Conservation (phyloP, 441 rosid genomes). For the Euphorbia corollata region DNA sequence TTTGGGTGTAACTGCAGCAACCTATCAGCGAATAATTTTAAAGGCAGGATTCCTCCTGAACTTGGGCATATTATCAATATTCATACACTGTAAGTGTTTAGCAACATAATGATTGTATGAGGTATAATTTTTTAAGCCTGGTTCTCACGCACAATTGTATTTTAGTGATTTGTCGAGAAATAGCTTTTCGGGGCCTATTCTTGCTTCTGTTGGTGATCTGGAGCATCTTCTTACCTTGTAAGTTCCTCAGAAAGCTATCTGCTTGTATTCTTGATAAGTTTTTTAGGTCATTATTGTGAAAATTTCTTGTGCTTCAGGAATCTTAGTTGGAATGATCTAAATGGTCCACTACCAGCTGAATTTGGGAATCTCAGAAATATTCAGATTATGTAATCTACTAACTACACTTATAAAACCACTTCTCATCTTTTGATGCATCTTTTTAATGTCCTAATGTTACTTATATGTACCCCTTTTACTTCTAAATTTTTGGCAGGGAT, state of each 20-base stretch:
- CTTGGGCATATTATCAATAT: constrained; percentile 79
- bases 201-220: constrained; percentile 72
- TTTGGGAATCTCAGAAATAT: constrained; percentile 79
- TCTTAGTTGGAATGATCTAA: constrained; percentile 58
- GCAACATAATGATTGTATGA: no score
- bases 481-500: constrained; percentile 37
- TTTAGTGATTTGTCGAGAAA: constrained; percentile 81
- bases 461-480: no score
- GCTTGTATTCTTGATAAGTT: neutral
- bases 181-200: constrained; percentile 60
- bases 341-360: constrained; percentile 59
- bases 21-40: constrained; percentile 66
- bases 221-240: constrained; percentile 88
- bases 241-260: constrained; percentile 7
- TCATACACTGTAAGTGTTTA: constrained; percentile 59
- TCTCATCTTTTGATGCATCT: neutral
- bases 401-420: neutral
- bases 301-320: constrained; percentile 37
- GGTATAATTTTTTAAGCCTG: neutral
- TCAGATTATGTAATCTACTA: constrained; percentile 45
- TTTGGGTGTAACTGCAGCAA: constrained; percentile 39
- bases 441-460: no score
- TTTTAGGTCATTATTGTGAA: neutral
- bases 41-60: constrained; percentile 65
- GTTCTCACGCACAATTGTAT: neutral